phyloP scores from a whole-genome alignment of 306 rosid genomes.

The Prunus davidiana region DNA sequence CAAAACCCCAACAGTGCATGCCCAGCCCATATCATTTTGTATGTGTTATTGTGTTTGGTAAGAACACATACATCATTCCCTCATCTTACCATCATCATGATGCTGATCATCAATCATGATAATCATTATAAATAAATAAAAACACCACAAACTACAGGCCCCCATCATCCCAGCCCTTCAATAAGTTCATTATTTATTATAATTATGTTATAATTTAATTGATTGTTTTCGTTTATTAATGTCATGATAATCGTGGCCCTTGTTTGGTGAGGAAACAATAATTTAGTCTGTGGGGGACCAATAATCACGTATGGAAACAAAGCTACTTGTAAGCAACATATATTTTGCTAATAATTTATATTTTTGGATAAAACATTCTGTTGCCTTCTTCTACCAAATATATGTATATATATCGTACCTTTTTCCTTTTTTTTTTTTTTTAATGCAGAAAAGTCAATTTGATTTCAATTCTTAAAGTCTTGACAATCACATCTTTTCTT shows the following conservation, averaged over 20 bases:
- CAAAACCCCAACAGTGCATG: constrained; percentile 34
- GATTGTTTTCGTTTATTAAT: background rate
- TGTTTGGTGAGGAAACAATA: constrained; percentile 30
- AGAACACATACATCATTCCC: constrained; percentile 26
- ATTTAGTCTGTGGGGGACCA: constrained; percentile 3
- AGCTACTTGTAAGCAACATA: background rate
- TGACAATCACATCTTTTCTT: background rate
- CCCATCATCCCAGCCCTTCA: background rate
- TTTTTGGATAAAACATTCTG: background rate
- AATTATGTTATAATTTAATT: background rate
- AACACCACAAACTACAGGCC: background rate
- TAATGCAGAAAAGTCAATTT: background rate
- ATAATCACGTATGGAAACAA: background rate
- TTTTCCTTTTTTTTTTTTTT: background rate
- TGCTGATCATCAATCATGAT: background rate
- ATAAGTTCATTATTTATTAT: background rate
- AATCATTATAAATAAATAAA: background rate
- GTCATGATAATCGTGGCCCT: constrained; percentile 7
- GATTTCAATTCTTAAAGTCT: background rate
- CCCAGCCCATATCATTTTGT: constrained; percentile 36
- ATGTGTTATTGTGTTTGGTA: constrained; percentile 22
- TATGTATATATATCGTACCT: background rate
- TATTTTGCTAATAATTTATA: background rate
- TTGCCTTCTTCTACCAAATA: background rate
- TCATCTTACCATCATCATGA: constrained; percentile 4